Evolutionary conservation across 1,139 yeast genomes (phyloP).

Genomic region (Blastobotrys illinoisensis): DNA sequence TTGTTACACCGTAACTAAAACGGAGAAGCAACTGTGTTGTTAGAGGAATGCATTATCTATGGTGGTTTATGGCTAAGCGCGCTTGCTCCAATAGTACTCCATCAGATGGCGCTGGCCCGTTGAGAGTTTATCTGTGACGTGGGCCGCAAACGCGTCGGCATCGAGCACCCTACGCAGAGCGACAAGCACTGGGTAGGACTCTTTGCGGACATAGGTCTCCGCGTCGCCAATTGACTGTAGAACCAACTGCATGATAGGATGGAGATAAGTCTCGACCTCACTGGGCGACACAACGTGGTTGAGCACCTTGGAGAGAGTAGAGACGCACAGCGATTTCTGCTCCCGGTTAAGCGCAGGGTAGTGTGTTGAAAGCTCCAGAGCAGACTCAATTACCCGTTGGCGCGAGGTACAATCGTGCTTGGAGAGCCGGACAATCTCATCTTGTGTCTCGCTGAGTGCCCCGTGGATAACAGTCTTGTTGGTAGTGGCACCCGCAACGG

Average conservation of each 20-base stretch:
- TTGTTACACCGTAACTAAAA: too few species aligned
- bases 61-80: background rate
- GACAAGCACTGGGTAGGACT: conserved; percentile 27
- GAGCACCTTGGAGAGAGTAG: conserved; percentile 14
- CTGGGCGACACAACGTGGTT: conserved; percentile 7
- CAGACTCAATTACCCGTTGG: background rate
- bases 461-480: conserved; percentile 18
- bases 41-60: too few species aligned
- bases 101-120: conserved; percentile 28
- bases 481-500: conserved; percentile 14
- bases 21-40: too few species aligned
- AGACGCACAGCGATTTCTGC: conserved; percentile 14
- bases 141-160: conserved; percentile 13
- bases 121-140: conserved; percentile 20
- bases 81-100: conserved; percentile 21
- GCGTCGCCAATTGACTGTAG: conserved; percentile 18
- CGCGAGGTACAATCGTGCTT: background rate
- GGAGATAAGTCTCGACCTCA: conserved; percentile 10
- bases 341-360: conserved; percentile 7
- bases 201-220: conserved; percentile 27
- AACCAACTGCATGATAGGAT: conserved; percentile 14
- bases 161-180: conserved; percentile 15
- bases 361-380: background rate
- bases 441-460: conserved; percentile 21
- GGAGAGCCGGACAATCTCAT: conserved; percentile 14